Evolutionary conservation across 1,284 basidiomycete species (phyloP), one percentile per base, ranked within the genome.

Genomic region (Ganoderma lucidum): DNA sequence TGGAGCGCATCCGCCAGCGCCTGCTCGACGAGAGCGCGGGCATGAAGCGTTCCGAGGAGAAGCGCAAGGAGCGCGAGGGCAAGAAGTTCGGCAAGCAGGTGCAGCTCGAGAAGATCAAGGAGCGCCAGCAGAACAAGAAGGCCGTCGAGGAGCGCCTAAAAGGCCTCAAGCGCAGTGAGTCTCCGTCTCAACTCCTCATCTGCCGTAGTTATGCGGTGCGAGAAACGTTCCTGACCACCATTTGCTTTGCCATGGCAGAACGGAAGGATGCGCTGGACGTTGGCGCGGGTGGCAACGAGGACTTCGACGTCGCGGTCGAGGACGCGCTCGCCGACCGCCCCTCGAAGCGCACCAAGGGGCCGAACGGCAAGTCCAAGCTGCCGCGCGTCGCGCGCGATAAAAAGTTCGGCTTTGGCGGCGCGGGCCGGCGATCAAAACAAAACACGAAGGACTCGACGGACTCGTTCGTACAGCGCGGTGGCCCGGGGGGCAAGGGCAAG

Each of bases 71-170:
- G 82, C 88, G 97, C 64, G 95, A 98, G 78, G 93, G 96, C 71
- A 99, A 99, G 85, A 99, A 99, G 86, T 98, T 95, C 78, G 97
- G 97, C 62, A 99, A 99, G 81, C 96, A 98, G 82, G 96, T 99
- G 30, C 95, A 97, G 82, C 83, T 92, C 65, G 94, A 96, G 82
- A 95, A 95, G 82, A 83, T 92, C 75, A 90, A 92, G 78, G 92
- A 95, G 83, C 83, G 95, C 59, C 90, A 95, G 79, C 80, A 79
- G 70, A 81, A 81, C 69, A 83, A 96, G 87, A 96, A 96, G 83
- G 91, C 94, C 70, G 91, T 96, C 87, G 92, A 93, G 70, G 94
- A 97, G 74, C 84, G 91, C 58, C 83, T 97, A 64, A 92, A 94
- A 77, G 90, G 90, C 8, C 86, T 97, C 75, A 96, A 98, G 84